Base-by-base conservation (phyloP, 1,284 basidiomycete genomes). In the Microstroma glucosiphilum region DNA sequence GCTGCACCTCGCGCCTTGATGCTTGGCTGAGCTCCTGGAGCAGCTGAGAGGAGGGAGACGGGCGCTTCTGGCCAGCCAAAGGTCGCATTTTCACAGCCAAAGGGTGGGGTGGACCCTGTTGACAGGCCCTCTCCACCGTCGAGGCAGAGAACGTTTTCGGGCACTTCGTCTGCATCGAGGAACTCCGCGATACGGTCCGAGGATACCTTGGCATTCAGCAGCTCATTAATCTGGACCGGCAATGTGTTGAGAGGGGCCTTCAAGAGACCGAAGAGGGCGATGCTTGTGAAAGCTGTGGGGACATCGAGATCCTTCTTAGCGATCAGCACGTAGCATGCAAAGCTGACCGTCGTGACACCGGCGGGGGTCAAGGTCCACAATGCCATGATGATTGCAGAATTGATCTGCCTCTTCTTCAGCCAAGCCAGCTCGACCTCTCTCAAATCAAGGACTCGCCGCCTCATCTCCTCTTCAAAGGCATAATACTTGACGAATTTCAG, bases 401-500 rank as follows among this genome's bases (percentile, higher is more conserved):
- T 0, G 30, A 17, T 1, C 43, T 57, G 30, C n/a, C 56, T n/a
- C 56, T 57, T 23, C 61, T 46, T 13, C 25, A 21, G 53, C 57
- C 56, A 58, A n/a, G 58, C 40, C 41, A 73, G 41, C 61, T 73
- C 67, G 11, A 61, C 51, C 26, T 60, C 23, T 25, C 68, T 55
- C 30, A 67, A 58, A 0, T 41, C n/a, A 46, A 66, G 15, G 46
- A 69, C 49, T 1, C 69, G 58, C 23, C 64, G 55, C 1, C 58
- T 65, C 65, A 68, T 64, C 13, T 54, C 54, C 13, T 62, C 59
- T 49, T 75, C 73, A 66, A 70, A 71, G 17, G 69, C 72, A 26
- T 67, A 68, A 55, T 75, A 69, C 54, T 74, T 75, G 63, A 75
- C 67, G 60, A 75, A 70, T 1, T 69, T 60, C 15, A 75, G 69